Base-by-base conservation (phyloP, 1,284 basidiomycete genomes). In the Neotropicomus parvogracilis region DNA sequence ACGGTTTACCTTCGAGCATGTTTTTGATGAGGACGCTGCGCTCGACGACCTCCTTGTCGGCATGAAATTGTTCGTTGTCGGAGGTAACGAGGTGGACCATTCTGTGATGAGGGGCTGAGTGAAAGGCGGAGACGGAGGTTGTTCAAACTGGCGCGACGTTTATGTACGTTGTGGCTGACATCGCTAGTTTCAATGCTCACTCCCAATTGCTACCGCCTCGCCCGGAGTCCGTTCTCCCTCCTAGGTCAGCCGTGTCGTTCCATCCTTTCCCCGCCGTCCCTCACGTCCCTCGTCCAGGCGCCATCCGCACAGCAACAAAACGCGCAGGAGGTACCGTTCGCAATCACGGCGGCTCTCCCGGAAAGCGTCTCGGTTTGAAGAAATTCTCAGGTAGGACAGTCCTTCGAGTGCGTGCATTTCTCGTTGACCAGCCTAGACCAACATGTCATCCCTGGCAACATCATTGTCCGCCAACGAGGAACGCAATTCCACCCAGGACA, bases 21-120 rank as follows among this genome's bases (percentile, higher is more conserved):
- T 97, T 94, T 80, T 97, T 97, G 74, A 99, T 97, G 60, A 99
- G 83, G 16, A 95, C 90, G 56, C 86, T 91, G 67, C 95, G 89
- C 75, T 94, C 91, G 50, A 93, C 94, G 49, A 99, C 91, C 57
- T 95, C 91, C 70, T 88, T 89, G 67, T 97, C 94, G 57, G 95
- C 91, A 54, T 81, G 81, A 73, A 97, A 99, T 58, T 89, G 82
- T 72, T 98, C 95, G 63, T 93, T 95, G 72, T 99, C 95, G 40
- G 95, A 97, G 42, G 95, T 90, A 63, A 85, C 81, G 69, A 91
- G 84, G 59, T 82, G 77, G 64, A 89, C 85, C 86, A 89, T 88
- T 59, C 60, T 75, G 62, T 35, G 45, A 14, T 46, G 48, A 42
- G 32, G 43, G 40, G 46, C 35, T 46, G 45, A 26, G 48, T 35